Evolutionary conservation across 139 green algal genomes (phyloP), one percentile per base, ranked within the genome.

Genomic region (Astrephomene gubernaculifera): DNA sequence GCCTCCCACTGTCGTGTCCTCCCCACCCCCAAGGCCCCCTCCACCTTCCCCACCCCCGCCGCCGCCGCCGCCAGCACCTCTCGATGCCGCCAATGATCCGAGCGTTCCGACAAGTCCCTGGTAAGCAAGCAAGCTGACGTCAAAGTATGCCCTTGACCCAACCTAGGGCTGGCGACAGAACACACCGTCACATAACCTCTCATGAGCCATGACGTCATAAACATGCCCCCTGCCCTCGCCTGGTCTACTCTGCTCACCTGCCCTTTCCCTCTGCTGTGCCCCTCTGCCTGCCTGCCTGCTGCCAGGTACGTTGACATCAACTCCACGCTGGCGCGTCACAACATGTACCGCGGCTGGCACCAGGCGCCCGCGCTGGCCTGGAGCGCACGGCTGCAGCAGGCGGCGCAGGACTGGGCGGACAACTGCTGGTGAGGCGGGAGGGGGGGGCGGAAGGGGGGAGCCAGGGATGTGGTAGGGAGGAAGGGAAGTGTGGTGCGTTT

Each of bases 341-440:
- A 85, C 61, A 17, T 68, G 43, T 85, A 85, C 64, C 79, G 79
- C 44, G 3, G 25, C 21, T 53, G 31, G 33, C 79, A 85, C 79
- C 44, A 76, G 44, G 79, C 44, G 45, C 79, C 44, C 9, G 7
- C 22, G 9, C 63, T 85, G 31, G 24, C 63, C 1, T 85, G 79
- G 79, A 85, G 79, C 61, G 24, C 19, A 0, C 44, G 63, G 44
- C 61, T 85, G 41, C 31, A 52, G 24, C 25, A 49, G 33, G 44
- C 49, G 63, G 79, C 79, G 44, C 79, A 85, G 64, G 45, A 54
- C 33, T 85, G 79, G 79, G 79, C 79, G 21, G 61, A 85, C 33
- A 67, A 74, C 63, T 85, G 79, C 76, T 83, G 76, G 76, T 83
- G 57, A 19, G 76, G 35, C 27, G 43, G 25, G 25, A 19, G 6